Base-by-base conservation (phyloP, 2,329 filamentous ascomycete genomes). In the Onygenales sp. region DNA sequence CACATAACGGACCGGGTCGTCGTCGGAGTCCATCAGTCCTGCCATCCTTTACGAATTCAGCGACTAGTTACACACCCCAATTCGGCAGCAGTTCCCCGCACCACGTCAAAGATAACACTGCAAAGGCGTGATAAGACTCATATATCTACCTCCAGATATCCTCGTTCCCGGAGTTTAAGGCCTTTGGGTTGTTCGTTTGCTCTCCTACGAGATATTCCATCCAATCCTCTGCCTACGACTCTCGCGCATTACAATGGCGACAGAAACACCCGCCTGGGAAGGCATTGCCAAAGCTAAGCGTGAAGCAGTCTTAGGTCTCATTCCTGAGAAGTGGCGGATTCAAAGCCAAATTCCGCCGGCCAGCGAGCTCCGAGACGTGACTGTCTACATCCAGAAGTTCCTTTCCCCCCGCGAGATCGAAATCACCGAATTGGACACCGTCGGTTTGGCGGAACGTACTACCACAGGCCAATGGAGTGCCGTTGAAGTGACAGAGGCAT, bases 391-490 rank as follows among this genome's bases (percentile, higher is more conserved):
- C 43, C 75, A 79, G 33, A 75, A 82, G 51, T 84, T 75, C 56
- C 69, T 85, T 1, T 72, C 67, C 5, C 54, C 72, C 17, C 64
- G 71, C 42, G 82, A 85, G 59, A 69, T 84, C 10, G 74, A 78
- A 43, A 84, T 85, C 54, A 85, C 82, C 0, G 79, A 83, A 59
- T 78, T 76, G 5, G 77, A 81, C 61, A 79, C 80, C 3, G 73
- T 78, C 5, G 77, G 73, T 0, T 81, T 85, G 53, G 75, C 78
- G 0, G 69, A 75, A 48, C 76, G 77, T 44, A 82, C 80, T 1
- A 74, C 72, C 0, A 68, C 70, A 2, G 81, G 81, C 2, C 58
- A 61, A 56, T 84, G 81, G 81, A 78, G 70, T 7, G 78, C 81
- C 1, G 73, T 79, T 9, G 77, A 78, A 49, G 78, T 80, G 1